Base-by-base conservation (phyloP, 768 basidiomycete species). In the Tricholomella constricta region DNA sequence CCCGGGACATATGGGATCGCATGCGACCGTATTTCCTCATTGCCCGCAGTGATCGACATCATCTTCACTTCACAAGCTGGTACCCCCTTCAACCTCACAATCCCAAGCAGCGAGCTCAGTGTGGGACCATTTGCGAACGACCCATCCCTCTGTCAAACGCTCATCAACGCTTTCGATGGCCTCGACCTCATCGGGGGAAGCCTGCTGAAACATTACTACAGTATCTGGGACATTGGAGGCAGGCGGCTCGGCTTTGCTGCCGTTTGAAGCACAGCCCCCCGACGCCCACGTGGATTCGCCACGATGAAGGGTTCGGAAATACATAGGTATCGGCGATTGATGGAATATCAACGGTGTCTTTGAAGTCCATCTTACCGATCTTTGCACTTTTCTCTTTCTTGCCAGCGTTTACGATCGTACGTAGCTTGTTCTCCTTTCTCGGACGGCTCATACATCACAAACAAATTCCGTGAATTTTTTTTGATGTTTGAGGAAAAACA, bases 191-290 rank as follows among this genome's bases (percentile, higher is more conserved):
- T 84, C 23, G 82, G 81, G 10, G 82, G 77, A 22, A 81, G 79
- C 58, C 54, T 83, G 51, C 64, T 84, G 55, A 83, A 85, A 69
- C 82, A 83, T 59, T 83, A 80, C 56, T 84, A 82, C 60, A 80
- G 75, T 51, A 77, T 82, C 9, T 83, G 80, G 80, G 81, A 83
- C 62, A 70, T 84, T 26, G 77, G 73, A 34, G 67, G 66, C 22
- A 71, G 74, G 56, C 66, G 78, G 23, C 65, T 83, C 62, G 82
- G 82, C 2, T 83, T 85, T 55, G 80, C 81, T 31, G 69, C 77
- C n/a, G 72, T 72, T 36, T 72, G 63, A 61, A n/a, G 23, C 14
- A 6, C 29, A n/a, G n/a, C n/a, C 6, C 29, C 29, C 29, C 29
- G 31, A 14, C 9, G 31, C 31, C 31, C 31, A 32, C 31, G 31